Conservation (phyloP, 2,329 filamentous ascomycete species). For the Trichoderma afroharzianum region DNA sequence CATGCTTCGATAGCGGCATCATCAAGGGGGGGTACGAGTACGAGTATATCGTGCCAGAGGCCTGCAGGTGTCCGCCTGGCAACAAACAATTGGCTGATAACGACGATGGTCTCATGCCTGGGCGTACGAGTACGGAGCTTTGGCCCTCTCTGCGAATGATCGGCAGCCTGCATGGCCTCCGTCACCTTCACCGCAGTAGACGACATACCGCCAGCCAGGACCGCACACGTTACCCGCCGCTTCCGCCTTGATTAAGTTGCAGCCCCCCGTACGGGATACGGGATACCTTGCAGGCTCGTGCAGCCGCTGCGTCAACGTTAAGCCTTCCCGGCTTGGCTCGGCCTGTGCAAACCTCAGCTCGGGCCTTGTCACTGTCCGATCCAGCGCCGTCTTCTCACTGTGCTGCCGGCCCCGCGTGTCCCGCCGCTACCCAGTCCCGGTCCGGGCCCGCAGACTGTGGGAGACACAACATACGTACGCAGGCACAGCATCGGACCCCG, state of each 20-base stretch:
- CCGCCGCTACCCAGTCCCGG: constrained; percentile 7
- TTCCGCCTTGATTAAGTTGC: neutral
- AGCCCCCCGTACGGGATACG: neutral
- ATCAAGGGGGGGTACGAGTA: neutral
- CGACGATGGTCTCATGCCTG: neutral
- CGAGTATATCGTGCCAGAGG: neutral
- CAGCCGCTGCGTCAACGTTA: neutral
- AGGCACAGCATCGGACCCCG: neutral
- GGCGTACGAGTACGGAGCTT: neutral
- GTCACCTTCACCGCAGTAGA: neutral
- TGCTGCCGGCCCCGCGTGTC: constrained; percentile 7
- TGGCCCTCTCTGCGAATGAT: neutral
- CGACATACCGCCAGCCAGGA: neutral
- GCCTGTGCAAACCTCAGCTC: neutral
- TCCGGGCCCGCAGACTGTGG: constrained; percentile 5
- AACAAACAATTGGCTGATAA: constrained; percentile 6
- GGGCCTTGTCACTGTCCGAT: constrained; percentile 1
- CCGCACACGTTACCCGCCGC: neutral
- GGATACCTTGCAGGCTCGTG: neutral
- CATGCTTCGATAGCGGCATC: neutral
- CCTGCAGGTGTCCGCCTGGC: neutral
- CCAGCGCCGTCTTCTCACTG: constrained; percentile 5
- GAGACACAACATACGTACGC: neutral
- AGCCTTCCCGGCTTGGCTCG: neutral
- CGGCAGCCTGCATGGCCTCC: neutral